Conservation (phyloP, 441 rosid species). For the Bocquillonia castaneifolia region DNA sequence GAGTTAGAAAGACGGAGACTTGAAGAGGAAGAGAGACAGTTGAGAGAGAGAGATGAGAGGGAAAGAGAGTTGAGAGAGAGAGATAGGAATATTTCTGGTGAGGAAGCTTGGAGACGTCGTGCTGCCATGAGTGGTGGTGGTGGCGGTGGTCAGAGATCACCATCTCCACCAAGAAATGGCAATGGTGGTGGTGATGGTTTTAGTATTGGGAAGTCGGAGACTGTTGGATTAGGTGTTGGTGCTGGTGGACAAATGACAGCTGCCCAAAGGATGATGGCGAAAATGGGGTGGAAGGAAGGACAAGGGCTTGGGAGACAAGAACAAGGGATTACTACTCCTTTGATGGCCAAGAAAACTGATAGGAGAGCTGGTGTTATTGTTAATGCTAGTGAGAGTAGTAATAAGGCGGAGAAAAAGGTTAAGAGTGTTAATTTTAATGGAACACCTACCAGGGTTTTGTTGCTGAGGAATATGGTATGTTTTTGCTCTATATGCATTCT, state of each 20-base stretch:
- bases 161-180: too few relatives aligned
- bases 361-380: constrained; percentile 97
- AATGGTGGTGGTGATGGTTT: constrained; percentile 39
- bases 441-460: constrained; percentile 75
- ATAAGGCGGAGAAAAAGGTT: constrained; percentile 74
- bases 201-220: constrained; percentile 74
- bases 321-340: constrained; percentile 94
- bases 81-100: constrained; percentile 71
- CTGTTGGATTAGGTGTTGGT: constrained; percentile 82
- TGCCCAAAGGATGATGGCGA: constrained; percentile 98
- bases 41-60: constrained; percentile 42
- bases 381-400: constrained; percentile 60
- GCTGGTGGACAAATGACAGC: constrained; percentile 99
- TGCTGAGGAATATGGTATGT: constrained; percentile 89
- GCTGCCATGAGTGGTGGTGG: constrained; percentile 59
- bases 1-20: constrained; percentile 64
- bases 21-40: constrained; percentile 67
- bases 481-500: neutral
- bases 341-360: constrained; percentile 96
- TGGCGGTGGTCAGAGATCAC: neutral
- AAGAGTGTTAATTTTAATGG: constrained; percentile 83
- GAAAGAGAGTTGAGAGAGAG: constrained; percentile 45
- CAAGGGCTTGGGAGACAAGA: constrained; percentile 93
- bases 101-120: constrained; percentile 92
- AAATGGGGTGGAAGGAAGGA: constrained; percentile 99